A percentile compares a stretch with the other conserved stretches of the same genome.
These are phyloP conservation scores for Pichia paraexigua DNA, from an alignment of 805 yeast species.

Conservation along the genomic window DNA sequence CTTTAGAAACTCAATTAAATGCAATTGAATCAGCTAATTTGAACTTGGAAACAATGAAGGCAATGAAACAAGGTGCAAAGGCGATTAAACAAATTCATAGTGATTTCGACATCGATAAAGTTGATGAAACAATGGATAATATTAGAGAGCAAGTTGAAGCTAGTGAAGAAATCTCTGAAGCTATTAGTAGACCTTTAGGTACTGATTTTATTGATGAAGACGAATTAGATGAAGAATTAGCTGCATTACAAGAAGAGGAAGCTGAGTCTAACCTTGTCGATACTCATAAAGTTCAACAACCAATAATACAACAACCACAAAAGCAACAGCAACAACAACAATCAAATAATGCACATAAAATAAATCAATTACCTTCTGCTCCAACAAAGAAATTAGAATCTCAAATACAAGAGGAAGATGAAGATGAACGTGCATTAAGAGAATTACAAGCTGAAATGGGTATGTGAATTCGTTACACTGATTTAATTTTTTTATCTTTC, in stretches of 20 bases:
- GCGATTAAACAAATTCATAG: slow-evolving; percentile 97
- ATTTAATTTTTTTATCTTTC: background rate
- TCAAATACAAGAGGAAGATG: slow-evolving; percentile 64
- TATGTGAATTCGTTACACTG: slow-evolving; percentile 29
- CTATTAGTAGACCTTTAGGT: slow-evolving; percentile 90
- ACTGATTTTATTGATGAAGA: slow-evolving; percentile 78
- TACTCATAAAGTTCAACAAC: slow-evolving; percentile 9
- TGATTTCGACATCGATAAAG: slow-evolving; percentile 91
- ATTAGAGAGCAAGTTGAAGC: slow-evolving; percentile 94
- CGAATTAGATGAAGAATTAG: slow-evolving; percentile 88
- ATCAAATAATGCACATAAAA: slow-evolving; percentile 5
- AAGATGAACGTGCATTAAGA: slow-evolving; percentile 74
- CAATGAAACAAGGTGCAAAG: slow-evolving; percentile 94
- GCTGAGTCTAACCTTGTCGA: slow-evolving; percentile 31
- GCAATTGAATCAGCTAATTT: slow-evolving; percentile 93
- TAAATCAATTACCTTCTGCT: slow-evolving; percentile 39
- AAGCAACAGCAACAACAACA: slow-evolving; percentile 1
- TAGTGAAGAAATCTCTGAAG: slow-evolving; percentile 92
- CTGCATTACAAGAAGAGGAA: slow-evolving; percentile 78
- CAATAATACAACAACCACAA: slow-evolving; percentile 8
- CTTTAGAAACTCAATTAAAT: slow-evolving; percentile 80
- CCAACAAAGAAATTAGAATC: slow-evolving; percentile 34
- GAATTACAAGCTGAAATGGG: slow-evolving; percentile 87
- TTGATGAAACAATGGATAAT: slow-evolving; percentile 96
- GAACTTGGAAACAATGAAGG: slow-evolving; percentile 96